Evolutionary conservation across 495 filamentous ascomycete species (phyloP).

Genomic region (Penicillium odoratum): DNA sequence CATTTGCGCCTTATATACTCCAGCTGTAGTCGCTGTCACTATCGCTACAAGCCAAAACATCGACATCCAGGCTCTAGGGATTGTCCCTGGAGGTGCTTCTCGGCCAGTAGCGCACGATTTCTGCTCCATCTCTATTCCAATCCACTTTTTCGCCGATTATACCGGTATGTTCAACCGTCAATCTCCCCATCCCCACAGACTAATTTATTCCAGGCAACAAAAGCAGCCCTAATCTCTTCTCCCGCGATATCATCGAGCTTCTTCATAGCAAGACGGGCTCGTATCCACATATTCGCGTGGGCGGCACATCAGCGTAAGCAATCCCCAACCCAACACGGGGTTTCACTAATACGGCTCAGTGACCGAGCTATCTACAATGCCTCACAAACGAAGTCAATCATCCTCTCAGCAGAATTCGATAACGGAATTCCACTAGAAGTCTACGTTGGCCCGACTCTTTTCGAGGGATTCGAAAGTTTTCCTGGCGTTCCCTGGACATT

Average conservation of each 20-base stretch:
- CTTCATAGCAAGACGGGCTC: conserved; percentile 13
- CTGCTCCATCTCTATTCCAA: not conserved
- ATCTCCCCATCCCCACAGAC: no score
- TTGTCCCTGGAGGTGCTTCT: not conserved
- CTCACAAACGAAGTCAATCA: conserved; percentile 13
- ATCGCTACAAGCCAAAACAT: not conserved
- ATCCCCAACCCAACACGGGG: not conserved
- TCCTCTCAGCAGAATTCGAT: conserved; percentile 11
- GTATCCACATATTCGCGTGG: conserved; percentile 17
- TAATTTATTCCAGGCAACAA: conserved; percentile 12
- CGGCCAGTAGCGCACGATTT: not conserved
- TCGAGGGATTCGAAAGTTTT: conserved; percentile 22
- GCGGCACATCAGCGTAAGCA: conserved; percentile 17
- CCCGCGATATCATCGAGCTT: conserved; percentile 17
- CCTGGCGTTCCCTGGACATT: conserved; percentile 20
- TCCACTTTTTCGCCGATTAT: conserved; percentile 5
- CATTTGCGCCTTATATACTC: not conserved
- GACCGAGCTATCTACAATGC: conserved; percentile 19
- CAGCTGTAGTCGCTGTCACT: not conserved
- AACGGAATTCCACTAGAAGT: conserved; percentile 22
- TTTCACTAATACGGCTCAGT: conserved; percentile 2
- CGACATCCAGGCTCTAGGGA: not conserved
- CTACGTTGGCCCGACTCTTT: conserved; percentile 9
- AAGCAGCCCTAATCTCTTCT: conserved; percentile 16
- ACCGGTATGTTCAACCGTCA: not conserved